Base-by-base conservation (phyloP, 345 rosid genomes). In the Sisymbrium irio region DNA sequence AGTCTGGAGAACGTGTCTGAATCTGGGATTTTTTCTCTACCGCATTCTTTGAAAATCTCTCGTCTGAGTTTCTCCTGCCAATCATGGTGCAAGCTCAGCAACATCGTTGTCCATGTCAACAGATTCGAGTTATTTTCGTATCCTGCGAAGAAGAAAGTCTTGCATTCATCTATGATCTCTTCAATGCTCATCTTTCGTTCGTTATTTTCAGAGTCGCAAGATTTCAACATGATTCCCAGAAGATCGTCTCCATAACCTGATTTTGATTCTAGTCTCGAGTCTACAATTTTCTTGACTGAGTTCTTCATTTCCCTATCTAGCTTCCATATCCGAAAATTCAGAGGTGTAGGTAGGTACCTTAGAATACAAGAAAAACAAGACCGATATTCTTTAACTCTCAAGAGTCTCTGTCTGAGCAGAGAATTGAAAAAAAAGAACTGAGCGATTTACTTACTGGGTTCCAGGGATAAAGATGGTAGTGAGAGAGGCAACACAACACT, bases 111-210 rank as follows among this genome's bases (percentile, higher is more conserved):
- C 60, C 60, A 55, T 30, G 60, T n/a, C 30, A 83, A 54, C 13
- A 85, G 60, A 59, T 60, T 66, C 18, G 86, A 44, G 19, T 79
- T 81, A 39, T 86, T 69, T 72, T 82, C 86, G 47, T 88, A 81
- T 6, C 90, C 55, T 0, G 80, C 85, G 8, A 88, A 66, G 61
- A 85, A 86, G 64, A 86, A 81, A 1, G 82, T 71, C 72, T 83
- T 83, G 65, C 94, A 86, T 35, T 86, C 89, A 42, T 82, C 88
- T n/a, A 82, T 70, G 45, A 83, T 63, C 50, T 77, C 76, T n/a
- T 69, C 66, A 2, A 71, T 68, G 50, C 39, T 78, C 65, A 82
- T n/a, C 35, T 77, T 80, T 4, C 13, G 53, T 17, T 73, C 17
- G 2, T 73, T 73, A 4, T 15, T 41, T 37, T 67, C 28, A 12